Base-by-base conservation (phyloP, 148 eudicot species). In the Arbutus unedo region DNA sequence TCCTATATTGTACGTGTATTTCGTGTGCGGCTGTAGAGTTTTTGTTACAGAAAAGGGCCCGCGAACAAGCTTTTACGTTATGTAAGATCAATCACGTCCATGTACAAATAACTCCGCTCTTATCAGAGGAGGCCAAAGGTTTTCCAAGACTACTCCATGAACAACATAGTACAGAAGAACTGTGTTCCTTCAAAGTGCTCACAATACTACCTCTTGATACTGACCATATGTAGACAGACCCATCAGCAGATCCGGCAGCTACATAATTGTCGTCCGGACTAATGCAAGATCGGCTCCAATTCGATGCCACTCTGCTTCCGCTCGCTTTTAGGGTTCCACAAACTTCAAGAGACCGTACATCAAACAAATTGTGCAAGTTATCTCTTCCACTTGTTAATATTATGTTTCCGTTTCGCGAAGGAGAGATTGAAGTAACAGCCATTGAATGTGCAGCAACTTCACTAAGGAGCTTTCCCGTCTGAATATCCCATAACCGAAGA, bases 191-290 rank as follows among this genome's bases (percentile, higher is more conserved):
- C n/a, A 94, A 83, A 50, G 98, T 91, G 83, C 90, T 87, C 18
- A 92, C 97, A 9, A 94, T 91, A 67, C 87, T 91, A 19, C 88
- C 92, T 62, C 87, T 87, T 8, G 87, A 86, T 68, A 94, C 79
- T 0, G 99, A 94, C 99, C 99, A 96, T 57, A 96, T 82, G 79
- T 87, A 86, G 18, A 96, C 91, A 3, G 95, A 91, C n/a, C 99
- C 99, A 84, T 96, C 98, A 9, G 90, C 92, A n/a, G 98, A 94
- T 47, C 99, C 99, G 77, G 98, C 93, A 77, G 99, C 97, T 62
- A 96, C 97, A 71, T 93, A 92, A 81, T 85, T 91, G 78, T 94
- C 95, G 82, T 96, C 99, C 3, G 99, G 90, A 68, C 99, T 96
- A 41, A 96, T 86, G 84, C 97, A 96, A 0, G 99, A 96, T 76